A percentile compares a stretch with the other conserved stretches of the same genome.
These are phyloP conservation scores for Zangia roseola DNA, from an alignment of 768 basidiomycete genomes.

Conservation along the genomic window DNA sequence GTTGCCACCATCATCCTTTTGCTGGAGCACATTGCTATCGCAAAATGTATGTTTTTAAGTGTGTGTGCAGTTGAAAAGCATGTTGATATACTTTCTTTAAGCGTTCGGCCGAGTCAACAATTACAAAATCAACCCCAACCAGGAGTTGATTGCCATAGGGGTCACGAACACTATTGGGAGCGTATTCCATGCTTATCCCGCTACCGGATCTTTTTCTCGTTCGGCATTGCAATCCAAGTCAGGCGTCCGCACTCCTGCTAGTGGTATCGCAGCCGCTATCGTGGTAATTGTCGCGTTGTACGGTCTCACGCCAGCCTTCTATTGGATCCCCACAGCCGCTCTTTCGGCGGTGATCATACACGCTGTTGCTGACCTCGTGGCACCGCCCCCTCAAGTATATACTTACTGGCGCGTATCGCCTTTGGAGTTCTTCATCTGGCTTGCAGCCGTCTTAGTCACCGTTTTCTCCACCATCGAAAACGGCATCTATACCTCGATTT, in stretches of 20 bases:
- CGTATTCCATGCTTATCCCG: slow-evolving; percentile 89
- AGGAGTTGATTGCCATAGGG: slow-evolving; percentile 97
- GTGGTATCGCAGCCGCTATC: slow-evolving; percentile 80
- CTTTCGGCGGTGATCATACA: slow-evolving; percentile 96
- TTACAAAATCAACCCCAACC: slow-evolving; percentile 92
- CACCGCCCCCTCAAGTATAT: slow-evolving; percentile 78
- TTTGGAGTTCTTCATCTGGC: slow-evolving; percentile 87
- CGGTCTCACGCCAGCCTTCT: slow-evolving; percentile 90
- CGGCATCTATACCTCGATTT: slow-evolving; percentile 86
- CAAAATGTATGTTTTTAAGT: slow-evolving; percentile 66
- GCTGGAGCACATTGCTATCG: slow-evolving; percentile 95
- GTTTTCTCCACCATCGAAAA: slow-evolving; percentile 93
- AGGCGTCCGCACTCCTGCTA: slow-evolving; percentile 93
- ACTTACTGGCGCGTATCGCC: slow-evolving; percentile 94
- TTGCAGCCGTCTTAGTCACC: slow-evolving; percentile 83
- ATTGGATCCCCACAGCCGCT: slow-evolving; percentile 78
- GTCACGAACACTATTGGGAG: slow-evolving; percentile 92
- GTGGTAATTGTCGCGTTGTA: slow-evolving; percentile 94
- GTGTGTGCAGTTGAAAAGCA: background rate
- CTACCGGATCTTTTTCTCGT: slow-evolving; percentile 98
- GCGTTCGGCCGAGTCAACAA: slow-evolving; percentile 93
- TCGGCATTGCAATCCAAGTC: slow-evolving; percentile 95
- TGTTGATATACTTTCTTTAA: slow-evolving; percentile 33
- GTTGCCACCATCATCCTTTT: slow-evolving; percentile 87
- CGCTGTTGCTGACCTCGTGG: slow-evolving; percentile 85